These are phyloP conservation scores for Trichoderma asperellum DNA, from an alignment of 2,329 filamentous ascomycete genomes.

Conservation along the genomic window DNA sequence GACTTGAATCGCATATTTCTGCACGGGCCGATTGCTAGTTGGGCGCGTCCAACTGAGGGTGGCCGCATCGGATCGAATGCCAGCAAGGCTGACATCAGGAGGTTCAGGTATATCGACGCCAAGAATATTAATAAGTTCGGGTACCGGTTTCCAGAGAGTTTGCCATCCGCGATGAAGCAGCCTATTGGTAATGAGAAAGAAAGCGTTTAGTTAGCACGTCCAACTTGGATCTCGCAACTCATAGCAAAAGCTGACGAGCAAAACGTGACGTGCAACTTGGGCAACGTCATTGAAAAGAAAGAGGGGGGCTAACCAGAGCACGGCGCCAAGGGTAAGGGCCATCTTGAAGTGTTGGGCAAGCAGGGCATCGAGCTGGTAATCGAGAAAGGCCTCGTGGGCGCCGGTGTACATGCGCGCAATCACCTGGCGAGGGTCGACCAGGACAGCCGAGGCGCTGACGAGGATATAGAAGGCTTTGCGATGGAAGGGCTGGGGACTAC, in stretches of 20 bases:
- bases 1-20: slow-evolving; percentile 89
- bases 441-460: slow-evolving; percentile 40
- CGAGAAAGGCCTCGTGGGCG: slow-evolving; percentile 42
- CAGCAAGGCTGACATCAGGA: slow-evolving; percentile 87
- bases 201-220: background rate
- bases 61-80: slow-evolving; percentile 83
- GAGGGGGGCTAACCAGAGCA: slow-evolving; percentile 50
- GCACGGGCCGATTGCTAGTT: slow-evolving; percentile 65
- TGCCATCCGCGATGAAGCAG: slow-evolving; percentile 83
- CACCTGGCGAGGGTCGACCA: slow-evolving; percentile 41
- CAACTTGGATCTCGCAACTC: background rate
- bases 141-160: slow-evolving; percentile 87
- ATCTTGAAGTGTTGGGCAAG: slow-evolving; percentile 57
- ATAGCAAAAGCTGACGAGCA: background rate
- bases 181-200: slow-evolving; percentile 53
- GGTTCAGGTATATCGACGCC: slow-evolving; percentile 91
- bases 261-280: background rate
- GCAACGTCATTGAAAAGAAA: background rate
- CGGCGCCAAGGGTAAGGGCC: slow-evolving; percentile 57
- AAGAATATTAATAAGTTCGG: slow-evolving; percentile 86
- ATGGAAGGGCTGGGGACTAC: slow-evolving; percentile 41
- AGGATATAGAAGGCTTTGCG: slow-evolving; percentile 41
- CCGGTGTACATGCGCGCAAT: slow-evolving; percentile 38
- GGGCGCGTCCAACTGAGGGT: slow-evolving; percentile 89
- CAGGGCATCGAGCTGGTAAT: slow-evolving; percentile 52